Base-by-base conservation (phyloP, 176 grass and related monocot genomes). In the Elymus sibiricus region DNA sequence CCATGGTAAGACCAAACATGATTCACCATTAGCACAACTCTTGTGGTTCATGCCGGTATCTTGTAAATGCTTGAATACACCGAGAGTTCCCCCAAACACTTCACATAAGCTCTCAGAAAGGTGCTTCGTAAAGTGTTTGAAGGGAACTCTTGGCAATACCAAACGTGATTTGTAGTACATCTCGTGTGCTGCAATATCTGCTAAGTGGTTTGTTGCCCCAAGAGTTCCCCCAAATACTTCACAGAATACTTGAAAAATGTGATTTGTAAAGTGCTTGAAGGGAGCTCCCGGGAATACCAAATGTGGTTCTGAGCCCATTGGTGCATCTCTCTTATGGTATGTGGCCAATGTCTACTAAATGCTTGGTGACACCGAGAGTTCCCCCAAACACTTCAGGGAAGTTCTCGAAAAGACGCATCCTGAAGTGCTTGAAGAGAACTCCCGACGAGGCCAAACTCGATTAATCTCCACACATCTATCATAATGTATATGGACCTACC, bases 81-180 rank as follows among this genome's bases (percentile, higher is more conserved):
- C 67, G 5, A 90, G 85, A 92, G 90, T 92, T 95, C 61, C 85
- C 87, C 93, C 87, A 90, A 92, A 90, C 85, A 95, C 90, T 39
- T 92, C 93, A 92, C 80, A 24, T 10, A 2, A 49, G 1, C 14
- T n/a, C 7, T 62, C 4, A 9, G 34, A 9, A 3, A 5, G 64
- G 13, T 28, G 28, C 28, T 68, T 46, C 10, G 53, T 59, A 87
- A 87, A 92, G 81, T 79, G 78, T 38, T 85, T 83, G 72, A 82
- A 91, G 77, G 65, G 44, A 92, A 90, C 78, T 85, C 81, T 46
- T 37, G 65, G 68, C 47, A 53, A 86, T 51, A 88, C 46, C 5
- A 2, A 88, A 46, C 43, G 7, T n/a, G 56, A 59, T n/a, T 59
- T n/a, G 56, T 6, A 19, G 2, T 70, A 68, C 16, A 68, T 9